Base-by-base conservation (phyloP, 2,329 filamentous ascomycete genomes). In the Ophiostoma novo-ulmi region DNA sequence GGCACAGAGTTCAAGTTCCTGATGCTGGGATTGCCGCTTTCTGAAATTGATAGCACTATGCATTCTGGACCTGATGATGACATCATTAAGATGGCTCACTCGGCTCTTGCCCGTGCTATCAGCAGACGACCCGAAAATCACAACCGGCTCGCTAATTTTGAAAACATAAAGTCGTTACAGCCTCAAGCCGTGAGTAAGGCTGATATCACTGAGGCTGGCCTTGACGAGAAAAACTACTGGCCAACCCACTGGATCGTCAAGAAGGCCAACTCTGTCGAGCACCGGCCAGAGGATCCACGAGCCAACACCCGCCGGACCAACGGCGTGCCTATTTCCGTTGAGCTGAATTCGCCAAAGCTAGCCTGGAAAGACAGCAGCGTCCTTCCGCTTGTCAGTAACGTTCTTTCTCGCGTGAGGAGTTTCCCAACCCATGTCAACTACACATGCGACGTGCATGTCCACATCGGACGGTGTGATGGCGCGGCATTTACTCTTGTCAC, bases 191-290 rank as follows among this genome's bases (percentile, higher is more conserved):
- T 78, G 17, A 78, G 77, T 55, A 72, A 74, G 36, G 69, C 74
- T 31, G 75, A 78, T 2, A 75, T 80, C 58, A 58, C 73, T 8
- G 64, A 71, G 10, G 61, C 65, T 10, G 73, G 73, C 3, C 65
- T 69, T 11, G 71, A 75, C 6, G 79, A 80, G 70, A 73, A 74
- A 22, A 75, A 79, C 31, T 80, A 76, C 69, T 81, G 79, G 80
- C 71, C 71, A n/a, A 75, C 76, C 1, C 75, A 77, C 69, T 81
- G 80, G 80, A 78, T 81, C 36, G 78, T 82, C 52, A 81, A 82
- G 71, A 79, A 78, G 69, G 78, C 80, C 52, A 81, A 80, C 72
- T 81, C 80, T n/a, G 79, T 79, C 4, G 75, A 77, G 65, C 77
- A 78, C 1, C 72, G 73, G 13, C 74, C 75, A 3, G 72, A 74